Conservation (phyloP, 2,329 filamentous ascomycete species). For the Xylaria multiplex region DNA sequence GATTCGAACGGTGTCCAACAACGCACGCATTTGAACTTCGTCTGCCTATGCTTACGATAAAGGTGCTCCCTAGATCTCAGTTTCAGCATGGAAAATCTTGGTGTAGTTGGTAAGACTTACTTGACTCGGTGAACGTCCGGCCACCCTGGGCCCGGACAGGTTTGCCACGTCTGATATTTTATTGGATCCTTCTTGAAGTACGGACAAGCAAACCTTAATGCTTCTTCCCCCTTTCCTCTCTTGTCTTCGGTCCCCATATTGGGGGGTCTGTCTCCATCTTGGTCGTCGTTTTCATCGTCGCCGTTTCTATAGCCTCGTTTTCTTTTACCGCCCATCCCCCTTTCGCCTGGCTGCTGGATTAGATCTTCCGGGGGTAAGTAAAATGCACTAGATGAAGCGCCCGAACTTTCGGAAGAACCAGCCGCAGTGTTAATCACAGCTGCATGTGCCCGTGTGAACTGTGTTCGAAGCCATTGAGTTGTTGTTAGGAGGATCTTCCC, state of each 20-base stretch:
- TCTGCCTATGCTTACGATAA: slow-evolving; percentile 33
- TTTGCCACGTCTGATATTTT: slow-evolving; percentile 29
- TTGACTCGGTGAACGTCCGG: slow-evolving; percentile 32
- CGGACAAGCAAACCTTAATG: slow-evolving; percentile 28
- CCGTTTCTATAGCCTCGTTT: not conserved
- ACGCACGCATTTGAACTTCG: slow-evolving; percentile 28
- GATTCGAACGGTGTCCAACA: slow-evolving; percentile 31
- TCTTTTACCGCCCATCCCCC: slow-evolving; percentile 10
- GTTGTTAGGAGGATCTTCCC: not conserved
- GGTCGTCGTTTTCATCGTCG: not conserved
- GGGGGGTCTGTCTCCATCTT: not conserved
- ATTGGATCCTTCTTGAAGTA: slow-evolving; percentile 34
- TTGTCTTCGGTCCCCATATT: not conserved
- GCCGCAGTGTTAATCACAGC: not conserved
- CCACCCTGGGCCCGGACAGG: slow-evolving; percentile 33
- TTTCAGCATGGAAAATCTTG: not conserved
- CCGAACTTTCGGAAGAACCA: not conserved
- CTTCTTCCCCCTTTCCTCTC: slow-evolving; percentile 25
- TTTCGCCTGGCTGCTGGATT: not conserved
- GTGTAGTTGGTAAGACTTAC: slow-evolving; percentile 13
- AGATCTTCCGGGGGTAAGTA: not conserved
- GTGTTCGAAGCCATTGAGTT: slow-evolving; percentile 12
- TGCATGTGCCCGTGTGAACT: slow-evolving; percentile 1
- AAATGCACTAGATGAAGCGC: not conserved
- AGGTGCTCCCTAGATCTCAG: slow-evolving; percentile 24